Conservation (phyloP, 2,329 filamentous ascomycete species). For the Aspergillus sp. region DNA sequence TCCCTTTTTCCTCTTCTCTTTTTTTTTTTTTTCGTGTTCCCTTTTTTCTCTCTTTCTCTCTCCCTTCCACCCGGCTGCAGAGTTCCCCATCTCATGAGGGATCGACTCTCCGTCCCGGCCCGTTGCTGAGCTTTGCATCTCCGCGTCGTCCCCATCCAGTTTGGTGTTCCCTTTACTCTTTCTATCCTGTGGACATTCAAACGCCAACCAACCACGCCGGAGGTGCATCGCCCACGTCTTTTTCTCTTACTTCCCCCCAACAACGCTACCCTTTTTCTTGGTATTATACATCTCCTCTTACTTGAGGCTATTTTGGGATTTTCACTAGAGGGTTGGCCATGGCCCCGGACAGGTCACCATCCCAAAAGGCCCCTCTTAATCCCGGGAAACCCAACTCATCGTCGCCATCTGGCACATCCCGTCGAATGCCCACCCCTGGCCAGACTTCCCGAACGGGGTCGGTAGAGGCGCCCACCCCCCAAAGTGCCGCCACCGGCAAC, state of each 20-base stretch:
- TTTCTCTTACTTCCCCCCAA: background rate
- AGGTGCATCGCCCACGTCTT: slow-evolving; percentile 20
- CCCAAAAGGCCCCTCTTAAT: slow-evolving; percentile 26
- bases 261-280: background rate
- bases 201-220: slow-evolving; percentile 15
- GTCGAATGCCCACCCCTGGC: slow-evolving; percentile 31
- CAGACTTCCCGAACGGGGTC: slow-evolving; percentile 38
- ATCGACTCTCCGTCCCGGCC: slow-evolving; percentile 29
- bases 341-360: slow-evolving; percentile 34
- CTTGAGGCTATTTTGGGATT: slow-evolving; percentile 19
- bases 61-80: slow-evolving; percentile 20
- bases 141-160: slow-evolving; percentile 19
- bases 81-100: slow-evolving; percentile 24
- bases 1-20: slow-evolving; percentile 20
- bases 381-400: slow-evolving; percentile 31
- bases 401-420: slow-evolving; percentile 16
- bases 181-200: slow-evolving; percentile 6
- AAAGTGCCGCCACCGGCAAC: slow-evolving; percentile 32
- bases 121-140: slow-evolving; percentile 29
- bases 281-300: slow-evolving; percentile 6
- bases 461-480: slow-evolving; percentile 23
- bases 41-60: slow-evolving; percentile 5
- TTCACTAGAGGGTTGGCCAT: slow-evolving; percentile 32
- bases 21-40: slow-evolving; percentile 17
- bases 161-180: slow-evolving; percentile 23